Evolutionary conservation across 1,139 yeast genomes (phyloP), one percentile per base, ranked within the genome.

Genomic region (Yamadazyma dendronema): DNA sequence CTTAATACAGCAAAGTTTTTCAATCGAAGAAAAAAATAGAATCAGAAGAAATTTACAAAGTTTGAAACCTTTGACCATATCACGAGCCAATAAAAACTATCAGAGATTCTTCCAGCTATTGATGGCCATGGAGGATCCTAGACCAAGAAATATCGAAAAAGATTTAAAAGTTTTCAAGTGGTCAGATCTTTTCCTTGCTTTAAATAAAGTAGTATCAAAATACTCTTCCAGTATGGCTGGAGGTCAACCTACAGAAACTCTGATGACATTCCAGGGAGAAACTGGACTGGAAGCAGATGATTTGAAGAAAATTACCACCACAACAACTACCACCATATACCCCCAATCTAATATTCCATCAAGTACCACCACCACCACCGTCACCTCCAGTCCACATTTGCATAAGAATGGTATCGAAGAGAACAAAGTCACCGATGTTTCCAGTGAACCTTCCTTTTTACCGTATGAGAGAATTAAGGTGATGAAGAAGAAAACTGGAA

Each of bases 101-200:
- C 64, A 65, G 30, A 49, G 70, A 16, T 78, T 82, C 48, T 83
- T 81, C 62, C 67, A 72, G 40, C 57, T 77, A 33, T 70, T 82
- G 37, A 83, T 83, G 88, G 61, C 72, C 30, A 81, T 77, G 67
- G 77, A 75, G 26, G 72, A 72, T 36, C 89, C 90, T 2, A 68
- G 81, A 46, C 89, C 89, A 3, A 62, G 89, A 30, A 81, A 81
- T 50, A 83, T 83, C 38, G 88, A 81, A 50, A 83, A 83, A 53
- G 86, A 82, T 52, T 77, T 82, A 44, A 82, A 82, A 53, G 88
- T 82, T 4, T 79, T 82, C 49, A 66, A 67, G 26, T 82, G 89
- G 89, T 50, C 60, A 16, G 70, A 72, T 37, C 59, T 82, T 26
- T 70, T 65, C 28, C 65, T 61, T 30, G 89, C 89, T 0, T 55